phyloP scores from a whole-genome alignment of 1,284 basidiomycete species.

The Exobasidium cylindrosporum region DNA sequence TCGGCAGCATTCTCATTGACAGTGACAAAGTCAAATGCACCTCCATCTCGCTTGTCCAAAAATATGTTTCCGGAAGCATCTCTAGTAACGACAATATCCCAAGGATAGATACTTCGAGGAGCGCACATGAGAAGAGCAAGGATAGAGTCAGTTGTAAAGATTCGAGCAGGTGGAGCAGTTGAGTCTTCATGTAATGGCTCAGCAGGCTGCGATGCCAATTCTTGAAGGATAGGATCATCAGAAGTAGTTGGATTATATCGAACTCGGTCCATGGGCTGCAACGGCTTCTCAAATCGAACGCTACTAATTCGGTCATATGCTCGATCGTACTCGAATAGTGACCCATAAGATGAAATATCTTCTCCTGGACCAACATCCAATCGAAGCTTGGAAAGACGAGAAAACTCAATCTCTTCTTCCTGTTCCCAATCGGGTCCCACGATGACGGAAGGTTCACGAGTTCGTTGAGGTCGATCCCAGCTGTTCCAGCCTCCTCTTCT shows the following conservation, averaged over 20 bases:
- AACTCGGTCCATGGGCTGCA: constrained; percentile 89
- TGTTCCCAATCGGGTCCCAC: constrained; percentile 89
- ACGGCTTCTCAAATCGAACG: constrained; percentile 75
- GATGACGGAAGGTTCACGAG: constrained; percentile 88
- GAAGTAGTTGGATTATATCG: constrained; percentile 97
- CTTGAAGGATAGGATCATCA: constrained; percentile 71
- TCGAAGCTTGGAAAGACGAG: constrained; percentile 82
- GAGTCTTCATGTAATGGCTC: constrained; percentile 4
- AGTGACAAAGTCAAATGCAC: constrained; percentile 91
- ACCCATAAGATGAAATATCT: constrained; percentile 69
- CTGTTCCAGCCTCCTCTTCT: constrained; percentile 75
- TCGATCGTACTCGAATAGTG: constrained; percentile 90
- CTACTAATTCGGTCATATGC: constrained; percentile 92
- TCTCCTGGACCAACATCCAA: constrained; percentile 67
- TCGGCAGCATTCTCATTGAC: constrained; percentile 98
- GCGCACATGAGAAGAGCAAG: constrained; percentile 95
- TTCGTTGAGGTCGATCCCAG: constrained; percentile 87
- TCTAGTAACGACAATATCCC: constrained; percentile 94
- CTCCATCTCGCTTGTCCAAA: constrained; percentile 91
- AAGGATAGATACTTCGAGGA: constrained; percentile 91
- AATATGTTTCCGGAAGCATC: constrained; percentile 84
- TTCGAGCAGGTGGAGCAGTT: constrained; percentile 59
- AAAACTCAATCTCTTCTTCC: constrained; percentile 96
- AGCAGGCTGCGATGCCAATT: constrained; percentile 28
- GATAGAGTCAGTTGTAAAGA: constrained; percentile 95